phyloP scores from a whole-genome alignment of 169 alveolate genomes.

The Plasmodium chabaudi region DNA sequence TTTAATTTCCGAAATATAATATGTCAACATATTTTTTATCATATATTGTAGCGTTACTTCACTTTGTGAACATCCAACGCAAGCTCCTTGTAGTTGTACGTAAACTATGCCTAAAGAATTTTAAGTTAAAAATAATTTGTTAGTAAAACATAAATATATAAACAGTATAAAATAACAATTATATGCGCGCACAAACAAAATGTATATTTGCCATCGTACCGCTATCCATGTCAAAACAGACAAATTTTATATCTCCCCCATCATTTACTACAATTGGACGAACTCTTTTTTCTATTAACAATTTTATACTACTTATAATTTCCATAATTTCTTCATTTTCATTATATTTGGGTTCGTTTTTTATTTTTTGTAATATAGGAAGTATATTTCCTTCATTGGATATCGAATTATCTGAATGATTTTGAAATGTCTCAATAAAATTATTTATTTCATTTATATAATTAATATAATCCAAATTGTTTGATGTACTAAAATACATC shows the following conservation, averaged over 20 bases:
- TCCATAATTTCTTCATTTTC: slow-evolving; percentile 76
- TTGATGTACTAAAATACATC: slow-evolving; percentile 29
- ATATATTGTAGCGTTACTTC: slow-evolving; percentile 85
- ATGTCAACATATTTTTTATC: slow-evolving; percentile 86
- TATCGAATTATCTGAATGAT: slow-evolving; percentile 16
- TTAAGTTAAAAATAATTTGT: slow-evolving; percentile 1
- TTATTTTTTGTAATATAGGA: slow-evolving; percentile 66
- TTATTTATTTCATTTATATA: slow-evolving; percentile 58
- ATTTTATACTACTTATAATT: slow-evolving; percentile 82
- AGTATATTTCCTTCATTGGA: slow-evolving; percentile 44
- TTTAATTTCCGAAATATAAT: slow-evolving; percentile 84
- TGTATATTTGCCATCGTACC: slow-evolving; percentile 71
- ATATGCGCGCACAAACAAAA: background rate
- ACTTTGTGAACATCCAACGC: slow-evolving; percentile 86
- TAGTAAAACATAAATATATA: slow-evolving; percentile 1
- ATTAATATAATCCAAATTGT: slow-evolving; percentile 57
- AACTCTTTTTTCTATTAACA: slow-evolving; percentile 84
- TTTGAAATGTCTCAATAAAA: slow-evolving; percentile 47
- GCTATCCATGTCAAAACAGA: slow-evolving; percentile 81
- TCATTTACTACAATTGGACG: slow-evolving; percentile 85
- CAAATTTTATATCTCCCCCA: slow-evolving; percentile 85
- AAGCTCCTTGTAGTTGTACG: slow-evolving; percentile 86
- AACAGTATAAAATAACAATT: background rate
- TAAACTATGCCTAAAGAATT: slow-evolving; percentile 80
- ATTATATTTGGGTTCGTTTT: slow-evolving; percentile 54